Base-by-base conservation (phyloP, 257 asterid species). In the Euphrasia confusa region DNA sequence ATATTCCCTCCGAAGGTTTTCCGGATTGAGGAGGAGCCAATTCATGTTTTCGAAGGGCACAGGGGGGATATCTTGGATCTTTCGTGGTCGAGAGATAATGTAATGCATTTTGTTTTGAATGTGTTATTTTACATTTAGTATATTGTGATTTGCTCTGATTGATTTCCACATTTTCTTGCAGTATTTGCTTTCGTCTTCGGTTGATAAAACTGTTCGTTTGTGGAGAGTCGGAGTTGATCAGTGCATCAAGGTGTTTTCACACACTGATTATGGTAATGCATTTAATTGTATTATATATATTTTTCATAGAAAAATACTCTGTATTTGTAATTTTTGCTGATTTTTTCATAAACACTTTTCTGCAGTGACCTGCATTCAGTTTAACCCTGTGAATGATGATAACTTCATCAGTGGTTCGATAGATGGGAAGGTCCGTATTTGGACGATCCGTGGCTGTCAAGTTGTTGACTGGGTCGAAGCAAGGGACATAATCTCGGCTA, bases 401-500 rank as follows among this genome's bases (percentile, higher is more conserved):
- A 81, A 72, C 77, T 93, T 93, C 81, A 63, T 93, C 73, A 93
- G 95, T 72, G 97, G 99, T 48, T 89, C 99, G 24, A 83, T 93
- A 61, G 99, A 93, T 57, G 97, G 99, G 54, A 93, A 93, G 77
- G 82, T 87, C 63, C 95, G 99, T 18, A 82, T 93, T 68, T 93
- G 99, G 99, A 75, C 71, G 12, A 68, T 82, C 17, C 74, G 60
- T 60, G 73, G 84, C 63, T 63, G 86, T 68, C 89, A 84, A 67
- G 99, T 93, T 75, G 81, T 89, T 66, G 85, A 82, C 60, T 93
- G 99, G 99, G 63, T 73, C 3, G 97, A 93, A 72, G 72, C 77
- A 11, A 87, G 73, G 79, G 99, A 89, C 73, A 89, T 90, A 72
- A 83, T 93, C 40, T 84, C 96, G 53, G 99, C 96, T 30, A 83